These are phyloP conservation scores for Venturia asperata DNA, from an alignment of 2,329 filamentous ascomycete genomes.

Conservation along the genomic window DNA sequence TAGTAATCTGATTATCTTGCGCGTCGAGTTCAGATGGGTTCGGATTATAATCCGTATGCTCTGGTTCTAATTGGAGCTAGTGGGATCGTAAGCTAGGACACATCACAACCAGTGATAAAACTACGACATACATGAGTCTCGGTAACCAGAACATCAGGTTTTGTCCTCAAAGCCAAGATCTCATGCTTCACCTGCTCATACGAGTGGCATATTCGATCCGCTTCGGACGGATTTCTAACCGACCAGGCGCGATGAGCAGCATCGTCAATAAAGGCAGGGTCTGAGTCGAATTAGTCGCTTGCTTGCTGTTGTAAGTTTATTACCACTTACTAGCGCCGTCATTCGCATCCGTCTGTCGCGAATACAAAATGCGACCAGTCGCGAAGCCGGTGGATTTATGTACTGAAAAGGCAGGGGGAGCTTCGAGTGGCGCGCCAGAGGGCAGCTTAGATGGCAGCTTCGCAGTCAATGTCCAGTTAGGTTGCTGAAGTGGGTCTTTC, in stretches of 20 bases:
- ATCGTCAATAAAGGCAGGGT: slow-evolving; percentile 2
- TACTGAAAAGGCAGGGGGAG: not conserved
- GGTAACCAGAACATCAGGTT: not conserved
- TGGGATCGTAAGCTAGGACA: not conserved
- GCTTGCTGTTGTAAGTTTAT: too few species aligned
- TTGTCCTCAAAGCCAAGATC: slow-evolving; percentile 17
- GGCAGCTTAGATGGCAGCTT: slow-evolving; percentile 29
- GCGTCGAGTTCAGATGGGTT: not conserved
- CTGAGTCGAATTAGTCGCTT: not conserved
- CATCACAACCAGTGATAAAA: not conserved
- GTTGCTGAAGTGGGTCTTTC: slow-evolving; percentile 28
- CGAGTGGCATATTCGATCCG: slow-evolving; percentile 19
- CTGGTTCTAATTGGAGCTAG: not conserved
- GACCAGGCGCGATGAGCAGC: slow-evolving; percentile 15
- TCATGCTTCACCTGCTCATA: slow-evolving; percentile 20
- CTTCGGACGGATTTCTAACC: slow-evolving; percentile 6
- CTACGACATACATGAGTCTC: not conserved
- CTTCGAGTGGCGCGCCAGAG: slow-evolving; percentile 30
- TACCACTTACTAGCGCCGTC: not conserved
- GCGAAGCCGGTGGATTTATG: not conserved
- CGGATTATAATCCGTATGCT: not conserved
- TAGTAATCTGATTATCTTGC: not conserved
- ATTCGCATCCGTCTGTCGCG: not conserved
- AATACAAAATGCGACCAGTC: not conserved
- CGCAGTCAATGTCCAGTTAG: slow-evolving; percentile 28